Conservation (phyloP, 208 protist genomes). For the Trypanosoma cruzi region DNA sequence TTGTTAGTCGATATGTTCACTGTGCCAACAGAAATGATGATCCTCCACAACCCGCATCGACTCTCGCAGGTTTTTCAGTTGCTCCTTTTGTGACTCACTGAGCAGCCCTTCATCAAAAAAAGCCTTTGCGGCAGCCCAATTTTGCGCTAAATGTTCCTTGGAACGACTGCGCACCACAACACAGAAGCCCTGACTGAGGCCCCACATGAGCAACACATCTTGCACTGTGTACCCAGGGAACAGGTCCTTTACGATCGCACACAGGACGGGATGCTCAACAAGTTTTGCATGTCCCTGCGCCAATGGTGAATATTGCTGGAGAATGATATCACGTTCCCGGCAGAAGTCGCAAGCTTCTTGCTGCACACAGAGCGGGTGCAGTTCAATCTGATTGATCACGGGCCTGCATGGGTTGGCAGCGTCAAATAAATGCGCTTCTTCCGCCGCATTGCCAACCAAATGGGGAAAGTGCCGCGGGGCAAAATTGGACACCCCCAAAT, state of each 20-base stretch:
- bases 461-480: constrained; percentile 67
- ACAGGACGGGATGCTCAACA: constrained; percentile 48
- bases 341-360: constrained; percentile 57
- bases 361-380: constrained; percentile 86
- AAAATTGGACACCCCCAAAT: constrained; percentile 89
- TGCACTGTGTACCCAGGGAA: constrained; percentile 48
- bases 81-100: constrained; percentile 38
- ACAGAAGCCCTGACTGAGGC: constrained; percentile 68
- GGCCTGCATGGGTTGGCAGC: neutral
- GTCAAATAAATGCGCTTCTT: constrained; percentile 9
- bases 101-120: constrained; percentile 49
- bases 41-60: constrained; percentile 49
- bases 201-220: constrained; percentile 80
- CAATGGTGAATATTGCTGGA: constrained; percentile 88
- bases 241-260: constrained; percentile 35
- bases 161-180: constrained; percentile 61
- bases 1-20: constrained; percentile 57
- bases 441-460: constrained; percentile 17
- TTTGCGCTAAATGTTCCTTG: constrained; percentile 41
- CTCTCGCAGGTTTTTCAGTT: constrained; percentile 40
- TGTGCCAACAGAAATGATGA: constrained; percentile 74
- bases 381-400: constrained; percentile 82
- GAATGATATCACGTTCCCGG: constrained; percentile 46
- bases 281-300: constrained; percentile 54
- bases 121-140: constrained; percentile 37